These are phyloP conservation scores for Apiosordaria backusii DNA, from an alignment of 495 filamentous ascomycete genomes.

Conservation along the genomic window DNA sequence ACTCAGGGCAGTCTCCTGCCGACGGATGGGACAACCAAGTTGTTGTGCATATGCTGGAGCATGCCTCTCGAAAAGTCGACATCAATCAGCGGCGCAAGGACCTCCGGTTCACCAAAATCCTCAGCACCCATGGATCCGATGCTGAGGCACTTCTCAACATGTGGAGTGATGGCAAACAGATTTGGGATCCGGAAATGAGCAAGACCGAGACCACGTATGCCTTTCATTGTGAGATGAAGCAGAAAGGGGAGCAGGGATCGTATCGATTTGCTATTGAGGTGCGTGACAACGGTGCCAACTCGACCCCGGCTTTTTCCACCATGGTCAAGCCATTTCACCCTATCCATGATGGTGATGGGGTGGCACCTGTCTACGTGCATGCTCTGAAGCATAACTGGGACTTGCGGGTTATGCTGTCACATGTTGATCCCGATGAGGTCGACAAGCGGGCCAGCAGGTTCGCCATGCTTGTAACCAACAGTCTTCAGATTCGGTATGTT, in stretches of 20 bases:
- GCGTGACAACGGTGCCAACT: constrained; percentile 40
- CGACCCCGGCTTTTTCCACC: constrained; percentile 22
- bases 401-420: constrained; percentile 31
- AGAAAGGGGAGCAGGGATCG: constrained; percentile 2
- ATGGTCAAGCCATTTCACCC: constrained; percentile 19
- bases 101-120: constrained; percentile 41
- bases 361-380: constrained; percentile 35
- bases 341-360: neutral
- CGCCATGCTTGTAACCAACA: constrained; percentile 29
- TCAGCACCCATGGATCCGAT: constrained; percentile 38
- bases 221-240: constrained; percentile 40
- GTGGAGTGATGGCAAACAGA: constrained; percentile 14
- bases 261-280: constrained; percentile 47
- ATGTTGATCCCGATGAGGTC: constrained; percentile 21
- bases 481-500: constrained; percentile 39
- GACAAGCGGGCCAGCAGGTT: constrained; percentile 29
- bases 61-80: neutral
- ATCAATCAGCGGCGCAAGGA: constrained; percentile 11
- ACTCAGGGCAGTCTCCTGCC: constrained; percentile 6
- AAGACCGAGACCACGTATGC: constrained; percentile 46
- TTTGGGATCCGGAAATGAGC: constrained; percentile 19
- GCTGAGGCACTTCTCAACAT: constrained; percentile 34
- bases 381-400: constrained; percentile 44
- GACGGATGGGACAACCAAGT: constrained; percentile 21
- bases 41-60: constrained; percentile 25